phyloP scores from a whole-genome alignment of 805 yeast genomes.

The Cyberlindnera maclurae region DNA sequence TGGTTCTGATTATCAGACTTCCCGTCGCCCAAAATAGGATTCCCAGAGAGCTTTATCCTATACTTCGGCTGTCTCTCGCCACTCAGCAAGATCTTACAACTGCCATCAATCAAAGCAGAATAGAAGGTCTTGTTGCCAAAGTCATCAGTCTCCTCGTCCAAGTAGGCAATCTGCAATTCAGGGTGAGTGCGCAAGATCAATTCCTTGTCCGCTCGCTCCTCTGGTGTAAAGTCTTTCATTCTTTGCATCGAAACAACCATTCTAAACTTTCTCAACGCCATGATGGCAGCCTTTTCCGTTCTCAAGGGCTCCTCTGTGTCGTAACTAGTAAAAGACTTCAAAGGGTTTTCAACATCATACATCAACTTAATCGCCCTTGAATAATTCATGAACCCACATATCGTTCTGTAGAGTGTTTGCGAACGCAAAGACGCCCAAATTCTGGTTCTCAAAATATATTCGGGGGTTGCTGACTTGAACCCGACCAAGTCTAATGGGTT shows the following conservation, averaged over 20 bases:
- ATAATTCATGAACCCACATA: conserved; percentile 71
- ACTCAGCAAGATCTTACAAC: conserved; percentile 50
- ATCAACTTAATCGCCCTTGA: conserved; percentile 60
- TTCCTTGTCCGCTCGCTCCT: conserved; percentile 53
- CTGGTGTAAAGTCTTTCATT: conserved; percentile 43
- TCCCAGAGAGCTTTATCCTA: conserved; percentile 62
- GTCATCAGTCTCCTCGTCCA: conserved; percentile 41
- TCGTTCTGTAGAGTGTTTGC: conserved; percentile 68
- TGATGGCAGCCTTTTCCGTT: conserved; percentile 39
- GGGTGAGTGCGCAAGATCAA: conserved; percentile 59
- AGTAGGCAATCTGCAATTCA: conserved; percentile 55
- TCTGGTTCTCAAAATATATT: conserved; percentile 54
- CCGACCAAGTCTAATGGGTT: conserved; percentile 63
- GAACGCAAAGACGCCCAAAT: conserved; percentile 72
- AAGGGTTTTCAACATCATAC: conserved; percentile 48
- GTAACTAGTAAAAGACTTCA: conserved; percentile 5
- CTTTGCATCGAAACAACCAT: conserved; percentile 63
- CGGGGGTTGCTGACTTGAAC: conserved; percentile 53
- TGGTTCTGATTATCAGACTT: conserved; percentile 80
- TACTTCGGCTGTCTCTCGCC: conserved; percentile 58
- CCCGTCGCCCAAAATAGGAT: conserved; percentile 81
- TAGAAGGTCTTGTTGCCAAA: conserved; percentile 40
- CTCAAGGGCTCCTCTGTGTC: conserved; percentile 29
- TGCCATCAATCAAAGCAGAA: conserved; percentile 67
- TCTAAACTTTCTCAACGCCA: conserved; percentile 58